Evolutionary conservation across 495 filamentous ascomycete genomes (phyloP), one percentile per base, ranked within the genome.

Genomic region (Chaetomium fimeti): DNA sequence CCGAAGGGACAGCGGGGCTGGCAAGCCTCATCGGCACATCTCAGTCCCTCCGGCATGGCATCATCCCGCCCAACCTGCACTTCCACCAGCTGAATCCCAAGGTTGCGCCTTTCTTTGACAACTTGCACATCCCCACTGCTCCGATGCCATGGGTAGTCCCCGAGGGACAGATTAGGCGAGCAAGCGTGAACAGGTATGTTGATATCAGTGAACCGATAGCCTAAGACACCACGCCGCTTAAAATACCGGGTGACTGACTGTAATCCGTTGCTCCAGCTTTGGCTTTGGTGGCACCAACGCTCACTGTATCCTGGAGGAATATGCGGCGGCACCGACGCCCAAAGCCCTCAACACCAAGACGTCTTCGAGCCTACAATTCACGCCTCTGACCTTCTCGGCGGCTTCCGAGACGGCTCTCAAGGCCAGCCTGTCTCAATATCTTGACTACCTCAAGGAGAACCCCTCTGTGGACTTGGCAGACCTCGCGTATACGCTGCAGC

Each of bases 31-130:
- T 88, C 38, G 87, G 88, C 59, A 28, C 65, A 18, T 20, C 60
- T 57, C 61, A 85, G 52, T 79, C 82, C 55, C 70, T 88, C 3
- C 81, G 87, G 59, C 78, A 76, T 54, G 79, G 78, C 9, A 57
- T 76, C 22, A 77, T 83, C 52, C 72, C 72, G 0, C 75, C 75
- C 13, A 78, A 76, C 57, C 64, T 80, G 5, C 70, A 74, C 9
- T 78, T 87, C 49, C 73, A 83, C 15, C 76, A 75, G 6, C 66
- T 79, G 0, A 89, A 85, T 51, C 76, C 82, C 0, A 71, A 68
- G 5, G 74, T 80, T n/a, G 66, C 74, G 38, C 64, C 66, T 0
- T 69, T 72, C 11, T 69, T 68, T 28, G 68, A 65, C n/a, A 20
- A 71, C 18, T 61, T 70, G 22, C 36, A 74, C 65, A 49, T 79